Conservation (phyloP, 31 red algal genomes). For the Endocladia muricata region DNA sequence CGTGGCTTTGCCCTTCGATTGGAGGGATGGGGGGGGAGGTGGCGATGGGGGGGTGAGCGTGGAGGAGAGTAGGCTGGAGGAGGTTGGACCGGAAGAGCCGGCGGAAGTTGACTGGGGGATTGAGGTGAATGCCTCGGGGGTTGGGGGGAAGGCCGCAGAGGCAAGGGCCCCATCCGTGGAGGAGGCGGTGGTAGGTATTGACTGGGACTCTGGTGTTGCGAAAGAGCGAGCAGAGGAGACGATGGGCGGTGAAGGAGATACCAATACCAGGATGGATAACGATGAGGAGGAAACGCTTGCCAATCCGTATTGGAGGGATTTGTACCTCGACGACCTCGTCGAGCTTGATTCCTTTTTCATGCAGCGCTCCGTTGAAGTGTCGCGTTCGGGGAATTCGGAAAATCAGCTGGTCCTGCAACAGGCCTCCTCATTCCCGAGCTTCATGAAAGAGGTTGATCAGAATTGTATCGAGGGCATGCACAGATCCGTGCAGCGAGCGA, state of each 20-base stretch:
- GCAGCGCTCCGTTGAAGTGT: constrained; percentile 19
- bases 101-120: constrained; percentile 56
- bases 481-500: constrained; percentile 7
- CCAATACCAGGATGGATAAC: background rate
- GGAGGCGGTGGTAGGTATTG: background rate
- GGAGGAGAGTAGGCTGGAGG: background rate
- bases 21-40: background rate
- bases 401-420: constrained; percentile 29
- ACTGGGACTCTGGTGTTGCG: background rate
- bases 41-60: background rate
- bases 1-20: too few species aligned
- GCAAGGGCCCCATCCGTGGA: background rate
- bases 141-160: background rate
- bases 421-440: background rate
- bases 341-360: constrained; percentile 48
- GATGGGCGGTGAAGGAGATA: too few species aligned
- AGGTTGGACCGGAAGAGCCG: background rate
- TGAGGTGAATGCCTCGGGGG: constrained; percentile 43
- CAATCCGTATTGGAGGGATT: constrained; percentile 11
- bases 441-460: background rate
- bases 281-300: constrained; percentile 11
- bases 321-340: constrained; percentile 31
- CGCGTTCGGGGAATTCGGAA: background rate
- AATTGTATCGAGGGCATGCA: background rate
- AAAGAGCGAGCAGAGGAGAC: background rate